Evolutionary conservation across 225 moss, liverwort and hornwort genomes (phyloP).

Genomic region (Anthoceros angustus): DNA sequence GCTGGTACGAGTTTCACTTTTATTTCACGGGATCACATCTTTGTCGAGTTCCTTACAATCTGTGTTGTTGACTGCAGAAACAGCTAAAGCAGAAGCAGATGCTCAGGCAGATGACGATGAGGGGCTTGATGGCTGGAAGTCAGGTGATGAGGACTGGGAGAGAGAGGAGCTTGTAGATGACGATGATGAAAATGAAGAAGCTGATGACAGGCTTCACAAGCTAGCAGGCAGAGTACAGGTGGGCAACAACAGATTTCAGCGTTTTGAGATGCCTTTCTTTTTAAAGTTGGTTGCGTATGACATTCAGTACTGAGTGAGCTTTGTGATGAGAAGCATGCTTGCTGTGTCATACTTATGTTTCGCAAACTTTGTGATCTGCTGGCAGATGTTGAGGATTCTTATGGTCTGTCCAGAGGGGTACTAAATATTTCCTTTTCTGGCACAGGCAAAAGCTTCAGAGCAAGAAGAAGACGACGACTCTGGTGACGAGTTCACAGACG

Average conservation of each 20-base stretch:
- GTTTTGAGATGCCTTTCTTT: too few relatives aligned
- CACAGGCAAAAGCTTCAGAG: slow-evolving; percentile 67
- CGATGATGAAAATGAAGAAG: slow-evolving; percentile 69
- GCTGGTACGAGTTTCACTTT: slow-evolving; percentile 32
- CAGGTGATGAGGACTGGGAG: slow-evolving; percentile 84
- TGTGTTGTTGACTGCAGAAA: slow-evolving; percentile 29
- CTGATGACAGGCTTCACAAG: slow-evolving; percentile 70
- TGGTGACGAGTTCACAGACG: slow-evolving; percentile 83
- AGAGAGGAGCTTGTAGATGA: slow-evolving; percentile 78
- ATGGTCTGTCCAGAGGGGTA: too few relatives aligned
- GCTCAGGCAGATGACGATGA: slow-evolving; percentile 51
- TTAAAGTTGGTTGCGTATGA: too few relatives aligned
- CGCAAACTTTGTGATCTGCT: too few relatives aligned
- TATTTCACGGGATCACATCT: not conserved
- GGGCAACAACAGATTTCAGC: not conserved
- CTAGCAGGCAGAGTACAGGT: slow-evolving; percentile 63
- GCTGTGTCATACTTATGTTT: too few relatives aligned
- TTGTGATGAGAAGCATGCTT: too few relatives aligned
- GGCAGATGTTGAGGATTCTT: too few relatives aligned
- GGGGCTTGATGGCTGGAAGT: slow-evolving; percentile 70
- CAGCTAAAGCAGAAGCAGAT: slow-evolving; percentile 53
- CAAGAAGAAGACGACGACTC: slow-evolving; percentile 76
- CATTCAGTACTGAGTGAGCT: too few relatives aligned
- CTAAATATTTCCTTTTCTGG: not conserved
- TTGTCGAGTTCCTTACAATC: not conserved